phyloP scores from a whole-genome alignment of 1,284 basidiomycete genomes.

The Apiotrichum brassicae region DNA sequence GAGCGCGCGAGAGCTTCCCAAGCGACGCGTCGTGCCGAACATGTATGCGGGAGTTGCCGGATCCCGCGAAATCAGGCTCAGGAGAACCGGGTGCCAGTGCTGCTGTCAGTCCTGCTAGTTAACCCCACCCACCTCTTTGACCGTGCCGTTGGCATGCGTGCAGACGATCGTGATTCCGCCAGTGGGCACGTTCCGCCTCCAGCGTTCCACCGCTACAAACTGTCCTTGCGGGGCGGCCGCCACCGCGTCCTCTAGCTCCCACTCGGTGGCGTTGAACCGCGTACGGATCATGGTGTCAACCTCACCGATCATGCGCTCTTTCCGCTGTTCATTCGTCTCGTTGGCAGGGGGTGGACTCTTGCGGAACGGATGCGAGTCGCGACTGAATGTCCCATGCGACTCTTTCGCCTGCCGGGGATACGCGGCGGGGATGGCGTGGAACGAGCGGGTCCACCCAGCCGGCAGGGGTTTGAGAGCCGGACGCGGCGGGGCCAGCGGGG shows the following conservation, averaged over 20 bases:
- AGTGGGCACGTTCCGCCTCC: slow-evolving; percentile 2
- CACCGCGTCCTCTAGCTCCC: slow-evolving; percentile 4
- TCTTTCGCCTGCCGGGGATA: background rate
- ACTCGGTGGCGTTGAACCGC: slow-evolving; percentile 13
- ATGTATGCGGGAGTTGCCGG: background rate
- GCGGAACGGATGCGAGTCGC: slow-evolving; percentile 1
- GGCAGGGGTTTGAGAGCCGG: slow-evolving; percentile 14
- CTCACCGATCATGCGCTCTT: slow-evolving; percentile 26
- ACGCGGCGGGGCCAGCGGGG: background rate
- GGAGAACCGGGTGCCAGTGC: slow-evolving; percentile 59
- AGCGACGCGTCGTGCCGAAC: slow-evolving; percentile 5
- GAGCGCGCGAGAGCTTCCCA: background rate
- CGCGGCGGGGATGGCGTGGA: background rate
- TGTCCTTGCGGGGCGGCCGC: slow-evolving; percentile 4
- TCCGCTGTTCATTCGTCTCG: slow-evolving; percentile 27
- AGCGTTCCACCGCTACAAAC: slow-evolving; percentile 16
- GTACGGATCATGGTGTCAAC: background rate
- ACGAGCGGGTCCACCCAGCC: slow-evolving; percentile 8
- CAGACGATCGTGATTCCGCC: slow-evolving; percentile 11
- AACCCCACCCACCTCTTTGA: slow-evolving; percentile 6
- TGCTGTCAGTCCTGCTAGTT: slow-evolving; percentile 1
- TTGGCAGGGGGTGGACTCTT: background rate
- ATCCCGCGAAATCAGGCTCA: slow-evolving; percentile 42
- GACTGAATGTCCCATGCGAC: background rate
- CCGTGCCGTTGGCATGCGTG: slow-evolving; percentile 15